phyloP scores from a whole-genome alignment of 148 eudicot species.

The Vaccinium macrocarpon region DNA sequence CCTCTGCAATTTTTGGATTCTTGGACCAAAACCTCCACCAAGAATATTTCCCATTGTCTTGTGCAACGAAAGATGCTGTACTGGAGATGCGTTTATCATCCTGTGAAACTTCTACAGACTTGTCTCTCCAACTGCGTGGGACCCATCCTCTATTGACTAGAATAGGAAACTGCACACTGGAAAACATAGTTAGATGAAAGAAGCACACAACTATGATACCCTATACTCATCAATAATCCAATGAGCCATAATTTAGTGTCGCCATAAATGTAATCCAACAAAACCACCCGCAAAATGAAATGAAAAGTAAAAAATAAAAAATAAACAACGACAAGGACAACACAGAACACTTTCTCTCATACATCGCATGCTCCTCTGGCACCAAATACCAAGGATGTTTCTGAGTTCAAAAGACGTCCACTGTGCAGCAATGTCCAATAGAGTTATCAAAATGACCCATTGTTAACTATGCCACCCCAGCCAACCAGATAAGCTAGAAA shows the following conservation, averaged over 20 bases:
- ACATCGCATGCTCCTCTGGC: background rate
- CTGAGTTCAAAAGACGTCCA: background rate
- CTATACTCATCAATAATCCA: no score
- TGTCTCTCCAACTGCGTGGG: conserved; percentile 93
- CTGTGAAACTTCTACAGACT: conserved; percentile 36
- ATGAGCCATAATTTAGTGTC: no score
- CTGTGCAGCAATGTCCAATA: background rate
- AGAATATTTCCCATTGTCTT: conserved; percentile 35
- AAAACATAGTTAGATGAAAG: conserved; percentile 18
- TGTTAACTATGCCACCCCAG: background rate
- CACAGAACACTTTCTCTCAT: background rate
- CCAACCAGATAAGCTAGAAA: background rate
- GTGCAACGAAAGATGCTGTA: conserved; percentile 26
- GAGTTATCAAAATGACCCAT: background rate
- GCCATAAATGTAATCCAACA: background rate
- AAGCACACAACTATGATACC: background rate
- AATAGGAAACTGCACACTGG: conserved; percentile 80
- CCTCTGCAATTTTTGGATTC: conserved; percentile 48
- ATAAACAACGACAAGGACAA: no score
- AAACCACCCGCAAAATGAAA: background rate
- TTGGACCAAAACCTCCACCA: conserved; percentile 82
- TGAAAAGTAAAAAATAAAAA: background rate
- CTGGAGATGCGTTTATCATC: conserved; percentile 29
- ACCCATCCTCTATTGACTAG: conserved; percentile 99
- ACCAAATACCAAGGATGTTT: background rate